phyloP scores from a whole-genome alignment of 2,329 filamentous ascomycete genomes.

The Fusarium nodosum region DNA sequence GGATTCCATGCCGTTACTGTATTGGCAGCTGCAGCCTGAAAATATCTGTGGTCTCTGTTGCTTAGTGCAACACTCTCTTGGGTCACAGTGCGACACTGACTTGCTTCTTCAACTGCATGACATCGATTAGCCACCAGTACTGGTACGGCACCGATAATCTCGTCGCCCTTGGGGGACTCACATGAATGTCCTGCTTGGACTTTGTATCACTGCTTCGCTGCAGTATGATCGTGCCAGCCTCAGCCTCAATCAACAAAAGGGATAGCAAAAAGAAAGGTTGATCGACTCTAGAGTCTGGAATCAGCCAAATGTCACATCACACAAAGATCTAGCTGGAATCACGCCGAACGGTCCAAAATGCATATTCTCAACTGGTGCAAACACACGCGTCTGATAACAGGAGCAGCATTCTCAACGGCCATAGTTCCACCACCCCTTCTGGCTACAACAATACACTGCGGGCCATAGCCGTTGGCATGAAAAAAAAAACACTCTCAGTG shows the following conservation, averaged over 20 bases:
- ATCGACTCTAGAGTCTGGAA: slow-evolving; percentile 54
- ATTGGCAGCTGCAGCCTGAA: slow-evolving; percentile 39
- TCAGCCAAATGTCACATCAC: slow-evolving; percentile 63
- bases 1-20: slow-evolving; percentile 12
- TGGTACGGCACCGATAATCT: slow-evolving; percentile 14
- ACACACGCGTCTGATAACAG: slow-evolving; percentile 36
- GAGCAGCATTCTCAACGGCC: slow-evolving; percentile 39
- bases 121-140: slow-evolving; percentile 27
- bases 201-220: slow-evolving; percentile 39
- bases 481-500: slow-evolving; percentile 35
- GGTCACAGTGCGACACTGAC: slow-evolving; percentile 32
- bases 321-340: slow-evolving; percentile 61
- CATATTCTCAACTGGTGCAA: slow-evolving; percentile 30
- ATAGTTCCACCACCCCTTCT: slow-evolving; percentile 46
- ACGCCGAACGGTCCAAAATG: slow-evolving; percentile 39
- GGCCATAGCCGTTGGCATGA: slow-evolving; percentile 36
- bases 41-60: slow-evolving; percentile 21
- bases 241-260: slow-evolving; percentile 29
- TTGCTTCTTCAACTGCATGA: slow-evolving; percentile 27
- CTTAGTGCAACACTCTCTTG: slow-evolving; percentile 38
- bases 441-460: slow-evolving; percentile 40
- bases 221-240: slow-evolving; percentile 32
- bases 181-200: slow-evolving; percentile 20
- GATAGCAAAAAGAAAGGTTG: slow-evolving; percentile 28
- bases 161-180: slow-evolving; percentile 19